phyloP scores from a whole-genome alignment of 2,329 filamentous ascomycete species.

The Xylaria sp. region DNA sequence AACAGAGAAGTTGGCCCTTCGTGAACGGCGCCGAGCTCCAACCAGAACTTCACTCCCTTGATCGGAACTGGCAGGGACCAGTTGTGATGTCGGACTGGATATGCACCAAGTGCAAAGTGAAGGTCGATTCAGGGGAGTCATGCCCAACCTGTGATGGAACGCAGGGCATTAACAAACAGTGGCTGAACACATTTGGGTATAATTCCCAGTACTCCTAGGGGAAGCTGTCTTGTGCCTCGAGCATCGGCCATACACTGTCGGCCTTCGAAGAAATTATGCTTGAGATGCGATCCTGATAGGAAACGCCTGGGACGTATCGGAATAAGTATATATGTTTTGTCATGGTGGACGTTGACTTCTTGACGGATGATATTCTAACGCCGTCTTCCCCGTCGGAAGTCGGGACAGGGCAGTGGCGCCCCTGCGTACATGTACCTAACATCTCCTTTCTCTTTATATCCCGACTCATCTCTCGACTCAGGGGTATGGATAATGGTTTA shows the following conservation, averaged over 20 bases:
- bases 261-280: neutral
- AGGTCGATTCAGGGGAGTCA: neutral
- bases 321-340: neutral
- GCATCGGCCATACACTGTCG: neutral
- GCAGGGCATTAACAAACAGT: too few relatives aligned
- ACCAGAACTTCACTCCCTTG: neutral
- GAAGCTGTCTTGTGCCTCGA: neutral
- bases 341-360: neutral
- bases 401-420: neutral
- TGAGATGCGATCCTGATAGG: neutral
- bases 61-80: neutral
- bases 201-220: too few relatives aligned
- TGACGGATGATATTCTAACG: neutral
- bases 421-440: neutral
- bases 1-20: neutral
- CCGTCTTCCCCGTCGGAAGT: neutral
- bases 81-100: neutral
- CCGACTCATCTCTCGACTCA: neutral
- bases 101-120: neutral
- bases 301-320: neutral
- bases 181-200: too few relatives aligned
- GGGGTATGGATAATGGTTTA: neutral
- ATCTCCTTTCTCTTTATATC: slow-evolving; percentile 5
- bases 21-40: neutral
- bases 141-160: neutral